Percentiles rank a stretch among this genome's conserved stretches.
Evolutionary conservation across 257 asterid genomes (phyloP).

Genomic region (Primulina tabacum): DNA sequence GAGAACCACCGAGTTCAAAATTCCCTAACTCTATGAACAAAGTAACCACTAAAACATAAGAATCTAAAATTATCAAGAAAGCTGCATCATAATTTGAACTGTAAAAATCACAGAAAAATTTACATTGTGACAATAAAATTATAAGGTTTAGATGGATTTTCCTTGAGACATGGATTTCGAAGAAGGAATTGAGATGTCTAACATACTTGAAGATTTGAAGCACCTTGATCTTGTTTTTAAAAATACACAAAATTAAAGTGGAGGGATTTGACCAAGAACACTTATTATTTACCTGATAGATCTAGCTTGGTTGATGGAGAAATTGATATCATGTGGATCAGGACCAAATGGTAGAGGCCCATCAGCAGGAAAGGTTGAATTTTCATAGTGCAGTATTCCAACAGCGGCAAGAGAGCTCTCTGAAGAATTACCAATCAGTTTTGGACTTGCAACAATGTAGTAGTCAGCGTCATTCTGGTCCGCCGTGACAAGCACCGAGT

Average conservation of each 20-base stretch:
- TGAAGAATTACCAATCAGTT: conserved; percentile 24
- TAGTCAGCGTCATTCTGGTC: conserved; percentile 46
- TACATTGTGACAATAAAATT: no score
- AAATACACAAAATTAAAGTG: background rate
- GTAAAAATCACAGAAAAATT: no score
- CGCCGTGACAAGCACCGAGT: conserved; percentile 61
- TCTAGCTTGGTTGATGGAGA: conserved; percentile 53
- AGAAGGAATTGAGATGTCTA: no score
- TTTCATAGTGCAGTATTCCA: conserved; percentile 57
- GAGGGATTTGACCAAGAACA: background rate
- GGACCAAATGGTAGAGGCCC: conserved; percentile 71
- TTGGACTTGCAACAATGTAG: conserved; percentile 64
- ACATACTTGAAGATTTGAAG: no score
- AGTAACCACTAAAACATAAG: no score
- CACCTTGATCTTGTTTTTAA: no score
- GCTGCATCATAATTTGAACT: no score
- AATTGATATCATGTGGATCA: conserved; percentile 43
- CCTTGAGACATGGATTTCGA: no score
- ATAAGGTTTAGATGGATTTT: no score
- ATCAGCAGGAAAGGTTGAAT: conserved; percentile 33
- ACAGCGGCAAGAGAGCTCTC: conserved; percentile 36
- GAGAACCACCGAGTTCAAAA: no score
- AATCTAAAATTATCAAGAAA: no score
- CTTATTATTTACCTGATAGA: conserved; percentile 43
- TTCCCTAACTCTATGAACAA: no score